Conservation (phyloP, 2,329 filamentous ascomycete species). For the Talaromyces albobiverticillius region DNA sequence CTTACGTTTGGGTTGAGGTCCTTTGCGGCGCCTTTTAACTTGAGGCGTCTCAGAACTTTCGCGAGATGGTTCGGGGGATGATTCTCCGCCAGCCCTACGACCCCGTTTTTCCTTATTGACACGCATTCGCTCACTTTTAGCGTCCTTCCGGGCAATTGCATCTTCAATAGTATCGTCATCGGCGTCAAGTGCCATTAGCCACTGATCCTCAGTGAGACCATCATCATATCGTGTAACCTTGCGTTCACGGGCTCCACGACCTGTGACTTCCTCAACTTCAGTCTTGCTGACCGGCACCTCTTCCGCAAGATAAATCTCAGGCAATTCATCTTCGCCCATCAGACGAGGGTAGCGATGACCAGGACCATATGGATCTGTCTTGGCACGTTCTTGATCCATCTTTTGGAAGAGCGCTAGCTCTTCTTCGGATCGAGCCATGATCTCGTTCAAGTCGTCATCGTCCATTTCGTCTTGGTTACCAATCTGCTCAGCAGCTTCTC, state of each 20-base stretch:
- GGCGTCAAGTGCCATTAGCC: slow-evolving; percentile 96
- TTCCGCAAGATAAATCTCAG: slow-evolving; percentile 89
- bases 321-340: slow-evolving; percentile 81
- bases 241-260: slow-evolving; percentile 90
- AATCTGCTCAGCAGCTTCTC: slow-evolving; percentile 64
- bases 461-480: slow-evolving; percentile 97
- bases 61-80: slow-evolving; percentile 74
- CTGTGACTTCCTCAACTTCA: slow-evolving; percentile 72
- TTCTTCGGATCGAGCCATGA: slow-evolving; percentile 81
- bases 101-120: slow-evolving; percentile 68
- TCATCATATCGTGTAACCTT: slow-evolving; percentile 95
- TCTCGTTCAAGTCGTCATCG: slow-evolving; percentile 92
- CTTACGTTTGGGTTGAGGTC: slow-evolving; percentile 80
- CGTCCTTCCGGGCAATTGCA: slow-evolving; percentile 85
- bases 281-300: slow-evolving; percentile 71
- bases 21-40: slow-evolving; percentile 76
- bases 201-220: slow-evolving; percentile 96
- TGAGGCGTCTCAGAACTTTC: slow-evolving; percentile 80
- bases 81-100: slow-evolving; percentile 51
- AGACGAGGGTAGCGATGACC: slow-evolving; percentile 69
- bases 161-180: slow-evolving; percentile 93
- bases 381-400: slow-evolving; percentile 72
- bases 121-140: slow-evolving; percentile 75
- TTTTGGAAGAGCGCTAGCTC: slow-evolving; percentile 77
- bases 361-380: slow-evolving; percentile 68